Conservation (phyloP, 2,329 filamentous ascomycete genomes). For the Diaporthe eres region DNA sequence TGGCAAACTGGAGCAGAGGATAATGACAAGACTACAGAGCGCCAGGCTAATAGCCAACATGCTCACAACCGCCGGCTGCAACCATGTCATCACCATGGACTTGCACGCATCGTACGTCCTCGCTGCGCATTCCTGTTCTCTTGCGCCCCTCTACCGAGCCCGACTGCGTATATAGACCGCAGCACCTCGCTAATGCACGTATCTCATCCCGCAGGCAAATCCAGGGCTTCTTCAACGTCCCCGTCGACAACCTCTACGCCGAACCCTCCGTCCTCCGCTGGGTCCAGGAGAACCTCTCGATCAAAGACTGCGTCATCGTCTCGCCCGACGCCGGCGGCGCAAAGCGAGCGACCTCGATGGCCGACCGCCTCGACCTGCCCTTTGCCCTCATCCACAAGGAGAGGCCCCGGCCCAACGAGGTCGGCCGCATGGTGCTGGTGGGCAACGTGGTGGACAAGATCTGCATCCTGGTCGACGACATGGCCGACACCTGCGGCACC, state of each 20-base stretch:
- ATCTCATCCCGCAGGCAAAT: conserved; percentile 71
- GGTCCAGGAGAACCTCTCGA: conserved; percentile 85
- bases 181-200: conserved; percentile 72
- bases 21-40: conserved; percentile 57
- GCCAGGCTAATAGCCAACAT: conserved; percentile 98
- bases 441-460: conserved; percentile 87
- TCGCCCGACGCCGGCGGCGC: conserved; percentile 97
- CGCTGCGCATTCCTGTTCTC: conserved; percentile 34
- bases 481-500: conserved; percentile 88
- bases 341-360: conserved; percentile 95
- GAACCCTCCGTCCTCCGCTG: conserved; percentile 80
- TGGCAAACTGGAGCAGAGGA: background rate
- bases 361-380: conserved; percentile 91
- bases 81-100: conserved; percentile 91
- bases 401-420: conserved; percentile 69
- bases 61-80: conserved; percentile 91
- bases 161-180: background rate
- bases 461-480: conserved; percentile 96
- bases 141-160: no score
- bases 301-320: conserved; percentile 90
- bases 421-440: conserved; percentile 85
- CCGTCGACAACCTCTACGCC: conserved; percentile 96
- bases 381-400: conserved; percentile 97
- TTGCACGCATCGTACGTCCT: conserved; percentile 85
- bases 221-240: conserved; percentile 98